Base-by-base conservation (phyloP, 2,329 filamentous ascomycete genomes). In the Colletotrichum sp. region DNA sequence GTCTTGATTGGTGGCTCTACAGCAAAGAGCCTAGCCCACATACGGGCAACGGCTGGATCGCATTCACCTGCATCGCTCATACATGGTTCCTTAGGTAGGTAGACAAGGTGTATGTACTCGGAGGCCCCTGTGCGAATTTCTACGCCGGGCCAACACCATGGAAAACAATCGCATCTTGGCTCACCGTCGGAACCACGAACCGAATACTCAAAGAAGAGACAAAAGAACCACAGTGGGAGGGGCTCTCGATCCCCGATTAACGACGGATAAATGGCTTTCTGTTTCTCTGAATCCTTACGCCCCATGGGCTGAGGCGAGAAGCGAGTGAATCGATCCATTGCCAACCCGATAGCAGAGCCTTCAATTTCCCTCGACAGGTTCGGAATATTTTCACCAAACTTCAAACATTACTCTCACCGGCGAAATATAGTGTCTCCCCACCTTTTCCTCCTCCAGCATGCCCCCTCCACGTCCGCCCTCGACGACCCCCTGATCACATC, bases 341-440 rank as follows among this genome's bases (percentile, higher is more conserved):
- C 44, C 70, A 73, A 68, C 49, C 64, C 24, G 72, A 72, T 71
- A 36, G 39, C 57, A 73, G 59, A 49, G 70, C 74, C 74, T 74
- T 66, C 71, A 73, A 69, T 73, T 73, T 76, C 70, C 70, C 34
- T 73, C 59, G 64, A 73, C 67, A 73, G 73, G 70, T 63, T 76
- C 64, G 70, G 74, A 44, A 64, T 76, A 69, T 73, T 73, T 75
- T 34, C 57, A 59, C 73, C 55, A 62, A 72, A 75, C 70, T 73
- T 68, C 70, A 73, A 73, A 76, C 70, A 36, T 68, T 64, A 76
- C 73, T 76, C 64, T 73, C 73, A 68, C 64, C 59, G 64, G 70
- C 34, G 64, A 69, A 73, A 74, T 76, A 76, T 73, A 76, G 70
- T 76, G 59, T 26, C 70, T 68, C 68, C 30, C 70, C 64, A 76